A percentile compares a stretch with the other conserved stretches of the same genome.
Conservation (phyloP, 2,329 filamentous ascomycete genomes). For the Pseudogymnoascus sp. region DNA sequence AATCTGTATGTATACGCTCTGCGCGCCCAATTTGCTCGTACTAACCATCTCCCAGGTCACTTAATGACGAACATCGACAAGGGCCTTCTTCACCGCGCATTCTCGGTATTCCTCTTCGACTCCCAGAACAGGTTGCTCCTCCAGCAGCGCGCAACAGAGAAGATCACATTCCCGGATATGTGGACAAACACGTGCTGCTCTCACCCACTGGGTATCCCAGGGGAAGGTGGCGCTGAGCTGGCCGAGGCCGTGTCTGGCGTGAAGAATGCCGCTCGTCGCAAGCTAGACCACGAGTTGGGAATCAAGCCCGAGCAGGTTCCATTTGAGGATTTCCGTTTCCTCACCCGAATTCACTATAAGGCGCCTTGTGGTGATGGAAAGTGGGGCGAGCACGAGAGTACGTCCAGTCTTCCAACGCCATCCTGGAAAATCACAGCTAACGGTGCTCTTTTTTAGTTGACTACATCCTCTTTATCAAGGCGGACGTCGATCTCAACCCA, state of each 20-base stretch:
- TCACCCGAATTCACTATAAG: conserved; percentile 97
- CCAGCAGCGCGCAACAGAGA: conserved; percentile 90
- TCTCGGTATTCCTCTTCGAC: conserved; percentile 97
- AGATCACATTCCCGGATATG: conserved; percentile 98
- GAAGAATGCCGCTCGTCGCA: conserved; percentile 85
- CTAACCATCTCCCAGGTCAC: conserved; percentile 55
- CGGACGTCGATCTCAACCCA: conserved; percentile 71
- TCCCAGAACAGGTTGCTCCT: conserved; percentile 84
- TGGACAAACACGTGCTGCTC: conserved; percentile 99
- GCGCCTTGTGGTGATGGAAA: conserved; percentile 83
- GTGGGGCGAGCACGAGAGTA: conserved; percentile 98
- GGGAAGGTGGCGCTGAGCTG: conserved; percentile 79
- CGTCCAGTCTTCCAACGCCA: conserved; percentile 29
- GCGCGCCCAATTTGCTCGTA: not conserved
- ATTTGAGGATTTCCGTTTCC: conserved; percentile 81
- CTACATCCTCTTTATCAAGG: conserved; percentile 97
- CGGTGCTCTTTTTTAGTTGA: conserved; percentile 55
- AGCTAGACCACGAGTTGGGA: conserved; percentile 89
- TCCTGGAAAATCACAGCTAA: conserved; percentile 11
- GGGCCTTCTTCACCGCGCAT: conserved; percentile 90
- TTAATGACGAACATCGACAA: conserved; percentile 98
- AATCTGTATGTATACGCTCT: conserved; percentile 57
- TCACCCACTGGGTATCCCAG: conserved; percentile 83
- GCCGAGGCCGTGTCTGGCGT: conserved; percentile 74
- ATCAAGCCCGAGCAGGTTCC: conserved; percentile 86